These are phyloP conservation scores for Yarrowia yakushimensis DNA, from an alignment of 805 yeast genomes.

Conservation along the genomic window DNA sequence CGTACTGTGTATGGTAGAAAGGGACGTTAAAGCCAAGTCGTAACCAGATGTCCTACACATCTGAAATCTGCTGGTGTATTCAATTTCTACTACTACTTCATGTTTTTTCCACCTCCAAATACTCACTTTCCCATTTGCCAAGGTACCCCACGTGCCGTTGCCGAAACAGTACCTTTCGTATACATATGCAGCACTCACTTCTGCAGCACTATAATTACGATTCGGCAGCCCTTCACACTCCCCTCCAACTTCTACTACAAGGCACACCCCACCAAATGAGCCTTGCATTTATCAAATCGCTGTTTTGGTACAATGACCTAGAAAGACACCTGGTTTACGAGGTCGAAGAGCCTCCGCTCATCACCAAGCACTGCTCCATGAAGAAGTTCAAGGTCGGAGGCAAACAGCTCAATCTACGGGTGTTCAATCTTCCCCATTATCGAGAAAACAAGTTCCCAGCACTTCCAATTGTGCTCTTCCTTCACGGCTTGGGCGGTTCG, in stretches of 20 bases:
- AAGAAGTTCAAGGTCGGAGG: background rate
- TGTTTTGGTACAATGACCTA: slow-evolving; percentile 23
- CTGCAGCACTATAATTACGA: slow-evolving; percentile 10
- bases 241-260: background rate
- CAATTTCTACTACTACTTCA: background rate
- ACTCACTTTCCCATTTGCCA: background rate
- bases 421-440: slow-evolving; percentile 33
- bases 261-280: slow-evolving; percentile 2
- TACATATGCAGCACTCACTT: background rate
- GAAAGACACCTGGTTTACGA: slow-evolving; percentile 6
- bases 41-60: background rate
- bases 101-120: background rate
- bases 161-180: background rate
- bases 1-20: too few relatives aligned
- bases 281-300: slow-evolving; percentile 16
- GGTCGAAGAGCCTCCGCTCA: slow-evolving; percentile 18
- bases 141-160: slow-evolving; percentile 6
- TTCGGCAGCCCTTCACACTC: background rate
- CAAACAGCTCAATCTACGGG: slow-evolving; percentile 27
- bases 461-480: slow-evolving; percentile 59
- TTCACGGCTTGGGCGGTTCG: slow-evolving; percentile 93
- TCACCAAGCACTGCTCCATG: slow-evolving; percentile 21
- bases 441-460: slow-evolving; percentile 34
- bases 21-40: too few relatives aligned
- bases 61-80: too few relatives aligned